Percentiles rank a stretch among this genome's conserved stretches.
These are phyloP conservation scores for Fusarium pseudoanthophilum DNA, from an alignment of 2,329 filamentous ascomycete genomes.

Conservation along the genomic window DNA sequence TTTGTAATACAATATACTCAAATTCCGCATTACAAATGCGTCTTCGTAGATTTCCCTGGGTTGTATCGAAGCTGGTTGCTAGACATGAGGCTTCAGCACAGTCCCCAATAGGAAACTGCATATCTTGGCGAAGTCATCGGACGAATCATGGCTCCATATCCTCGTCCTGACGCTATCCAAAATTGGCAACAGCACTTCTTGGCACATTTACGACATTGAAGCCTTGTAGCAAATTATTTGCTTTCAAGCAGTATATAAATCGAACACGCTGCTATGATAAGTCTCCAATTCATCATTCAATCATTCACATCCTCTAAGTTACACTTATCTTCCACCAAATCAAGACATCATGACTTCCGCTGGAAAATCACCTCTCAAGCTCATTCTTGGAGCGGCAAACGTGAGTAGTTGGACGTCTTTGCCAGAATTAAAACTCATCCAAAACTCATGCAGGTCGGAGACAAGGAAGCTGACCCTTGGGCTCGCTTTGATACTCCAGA, in stretches of 20 bases:
- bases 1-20: background rate
- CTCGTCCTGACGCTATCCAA: background rate
- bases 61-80: too few relatives aligned
- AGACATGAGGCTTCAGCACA: background rate
- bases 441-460: constrained; percentile 29
- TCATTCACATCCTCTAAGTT: too few relatives aligned
- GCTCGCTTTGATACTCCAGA: constrained; percentile 41
- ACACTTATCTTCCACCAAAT: background rate
- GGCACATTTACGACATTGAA: background rate
- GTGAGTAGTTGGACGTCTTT: background rate
- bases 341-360: constrained; percentile 4
- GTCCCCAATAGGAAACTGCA: constrained; percentile 8
- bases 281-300: too few relatives aligned
- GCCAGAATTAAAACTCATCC: background rate
- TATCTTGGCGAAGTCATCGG: background rate
- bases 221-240: background rate
- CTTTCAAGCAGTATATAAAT: background rate
- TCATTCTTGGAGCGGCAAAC: constrained; percentile 30
- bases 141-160: background rate
- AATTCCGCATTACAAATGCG: background rate
- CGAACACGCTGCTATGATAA: background rate
- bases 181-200: constrained; percentile 7
- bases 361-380: constrained; percentile 16
- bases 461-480: constrained; percentile 31
- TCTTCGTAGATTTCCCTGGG: rapidly evolving